phyloP scores from a whole-genome alignment of 257 asterid genomes.

The Plantago ovata region DNA sequence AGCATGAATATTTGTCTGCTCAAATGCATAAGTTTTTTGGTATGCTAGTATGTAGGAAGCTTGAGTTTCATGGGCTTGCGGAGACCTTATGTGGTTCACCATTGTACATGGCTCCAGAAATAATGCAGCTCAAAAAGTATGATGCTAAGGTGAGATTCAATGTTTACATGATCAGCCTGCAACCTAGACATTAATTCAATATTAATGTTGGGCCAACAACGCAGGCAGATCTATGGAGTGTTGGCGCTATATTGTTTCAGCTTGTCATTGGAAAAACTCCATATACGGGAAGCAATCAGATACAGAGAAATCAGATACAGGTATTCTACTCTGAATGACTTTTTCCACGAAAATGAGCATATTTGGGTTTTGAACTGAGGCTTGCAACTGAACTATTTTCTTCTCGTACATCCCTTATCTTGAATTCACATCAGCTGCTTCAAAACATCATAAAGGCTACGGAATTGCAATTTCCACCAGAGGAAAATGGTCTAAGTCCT shows the following conservation, averaged over 20 bases:
- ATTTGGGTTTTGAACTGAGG: conserved; percentile 7
- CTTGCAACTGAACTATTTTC: conserved; percentile 16
- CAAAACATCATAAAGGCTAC: conserved; percentile 77
- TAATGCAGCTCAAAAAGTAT: conserved; percentile 78
- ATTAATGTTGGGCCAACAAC: conserved; percentile 33
- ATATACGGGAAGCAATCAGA: conserved; percentile 70
- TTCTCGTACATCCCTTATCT: conserved; percentile 21
- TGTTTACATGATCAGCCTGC: conserved; percentile 10
- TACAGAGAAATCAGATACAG: conserved; percentile 64
- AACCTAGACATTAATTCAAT: conserved; percentile 16
- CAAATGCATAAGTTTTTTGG: background rate
- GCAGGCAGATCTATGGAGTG: conserved; percentile 99
- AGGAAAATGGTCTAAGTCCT: conserved; percentile 52
- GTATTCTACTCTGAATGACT: conserved; percentile 31
- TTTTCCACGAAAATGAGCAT: conserved; percentile 9
- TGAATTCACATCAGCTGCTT: conserved; percentile 56
- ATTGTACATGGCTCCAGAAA: conserved; percentile 95
- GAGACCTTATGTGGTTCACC: conserved; percentile 96
- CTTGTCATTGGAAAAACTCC: conserved; percentile 86
- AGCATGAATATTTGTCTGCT: background rate
- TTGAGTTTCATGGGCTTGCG: conserved; percentile 46
- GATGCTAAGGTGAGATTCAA: conserved; percentile 79
- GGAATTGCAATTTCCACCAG: conserved; percentile 72
- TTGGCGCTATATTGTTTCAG: conserved; percentile 84
- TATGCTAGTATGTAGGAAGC: conserved; percentile 6